phyloP scores from a whole-genome alignment of 2,329 filamentous ascomycete species.

The Monilinia fructicola region DNA sequence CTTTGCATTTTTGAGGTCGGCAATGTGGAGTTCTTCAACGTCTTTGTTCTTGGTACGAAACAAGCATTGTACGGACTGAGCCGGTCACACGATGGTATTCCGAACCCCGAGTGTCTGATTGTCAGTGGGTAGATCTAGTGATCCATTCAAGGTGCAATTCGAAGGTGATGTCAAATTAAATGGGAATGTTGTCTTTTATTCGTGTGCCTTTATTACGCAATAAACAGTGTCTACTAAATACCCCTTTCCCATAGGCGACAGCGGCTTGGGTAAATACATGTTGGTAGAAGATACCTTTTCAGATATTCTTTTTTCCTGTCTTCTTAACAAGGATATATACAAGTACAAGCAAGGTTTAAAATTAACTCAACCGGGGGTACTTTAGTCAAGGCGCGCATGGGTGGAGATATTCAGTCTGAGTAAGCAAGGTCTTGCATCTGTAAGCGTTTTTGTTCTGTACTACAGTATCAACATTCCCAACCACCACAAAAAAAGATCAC shows the following conservation, averaged over 20 bases:
- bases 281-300: not conserved
- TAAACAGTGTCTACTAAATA: not conserved
- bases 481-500: conserved; percentile 1
- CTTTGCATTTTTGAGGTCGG: not conserved
- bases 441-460: conserved; percentile 15
- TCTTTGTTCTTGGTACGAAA: not conserved
- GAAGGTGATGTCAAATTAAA: not conserved
- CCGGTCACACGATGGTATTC: not conserved
- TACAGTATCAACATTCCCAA: not conserved
- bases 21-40: not conserved
- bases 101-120: not conserved
- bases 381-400: conserved; percentile 6
- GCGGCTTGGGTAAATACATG: not conserved
- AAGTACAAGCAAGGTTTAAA: conserved; percentile 2
- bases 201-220: not conserved
- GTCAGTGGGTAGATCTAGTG: not conserved
- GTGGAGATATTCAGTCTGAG: conserved; percentile 17
- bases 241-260: conserved; percentile 2
- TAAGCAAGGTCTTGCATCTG: conserved; percentile 23
- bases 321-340: not conserved
- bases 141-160: not conserved
- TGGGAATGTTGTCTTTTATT: not conserved
- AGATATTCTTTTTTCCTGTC: not conserved
- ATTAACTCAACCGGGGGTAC: conserved; percentile 8
- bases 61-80: not conserved